Conservation (phyloP, 139 green algal species). For the Pleodorina starrii region DNA sequence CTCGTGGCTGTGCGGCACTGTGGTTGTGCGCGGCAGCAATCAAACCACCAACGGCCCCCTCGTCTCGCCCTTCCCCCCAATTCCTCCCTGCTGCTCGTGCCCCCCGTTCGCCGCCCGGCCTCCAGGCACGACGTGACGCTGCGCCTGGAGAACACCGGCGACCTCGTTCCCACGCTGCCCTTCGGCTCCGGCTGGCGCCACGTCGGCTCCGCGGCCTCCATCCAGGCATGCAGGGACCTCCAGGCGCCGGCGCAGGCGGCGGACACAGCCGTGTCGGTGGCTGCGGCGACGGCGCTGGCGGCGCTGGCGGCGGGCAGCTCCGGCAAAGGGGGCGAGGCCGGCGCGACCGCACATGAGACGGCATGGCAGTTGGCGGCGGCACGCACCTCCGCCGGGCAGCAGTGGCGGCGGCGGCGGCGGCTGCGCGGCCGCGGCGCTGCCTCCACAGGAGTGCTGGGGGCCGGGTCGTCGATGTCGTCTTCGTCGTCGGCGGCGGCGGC, state of each 20-base stretch:
- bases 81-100: too few species aligned
- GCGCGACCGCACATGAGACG: not conserved
- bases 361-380: not conserved
- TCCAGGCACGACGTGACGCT: not conserved
- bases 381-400: not conserved
- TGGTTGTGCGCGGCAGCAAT: too few species aligned
- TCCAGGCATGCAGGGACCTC: not conserved
- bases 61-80: too few species aligned
- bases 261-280: not conserved
- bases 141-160: slow-evolving; percentile 45
- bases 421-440: not conserved
- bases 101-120: too few species aligned
- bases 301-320: not conserved
- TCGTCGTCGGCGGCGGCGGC: too few species aligned
- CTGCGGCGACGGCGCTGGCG: not conserved
- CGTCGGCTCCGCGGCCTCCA: not conserved
- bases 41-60: too few species aligned
- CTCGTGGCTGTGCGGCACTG: too few species aligned
- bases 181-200: slow-evolving; percentile 30
- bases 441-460: too few species aligned
- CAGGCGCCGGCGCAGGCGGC: not conserved
- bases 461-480: not conserved
- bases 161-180: slow-evolving; percentile 40
- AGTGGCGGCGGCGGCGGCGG: not conserved
- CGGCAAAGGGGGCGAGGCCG: too few species aligned